A percentile compares a stretch with the other conserved stretches of the same genome.
These are phyloP conservation scores for Xylariaceae sp. DNA, from an alignment of 2,329 filamentous ascomycete genomes.

Conservation along the genomic window DNA sequence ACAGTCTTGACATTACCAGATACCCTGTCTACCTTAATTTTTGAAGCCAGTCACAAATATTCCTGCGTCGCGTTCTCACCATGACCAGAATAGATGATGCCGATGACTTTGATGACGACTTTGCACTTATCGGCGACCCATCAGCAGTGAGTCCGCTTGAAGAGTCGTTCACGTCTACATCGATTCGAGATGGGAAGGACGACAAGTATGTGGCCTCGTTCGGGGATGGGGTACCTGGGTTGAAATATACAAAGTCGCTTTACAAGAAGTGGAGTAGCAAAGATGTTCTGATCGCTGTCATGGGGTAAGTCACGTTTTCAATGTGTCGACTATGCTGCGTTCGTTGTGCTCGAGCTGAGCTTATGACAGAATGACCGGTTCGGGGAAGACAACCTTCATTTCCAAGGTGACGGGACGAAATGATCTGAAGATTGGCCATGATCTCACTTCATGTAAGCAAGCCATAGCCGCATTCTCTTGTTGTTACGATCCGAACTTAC, in stretches of 20 bases:
- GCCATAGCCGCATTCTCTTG: not conserved
- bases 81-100: no score
- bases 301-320: slow-evolving; percentile 16
- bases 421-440: slow-evolving; percentile 34
- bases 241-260: slow-evolving; percentile 18
- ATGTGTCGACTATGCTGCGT: not conserved
- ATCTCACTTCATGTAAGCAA: slow-evolving; percentile 31
- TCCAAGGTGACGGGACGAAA: slow-evolving; percentile 33
- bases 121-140: no score
- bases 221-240: slow-evolving; percentile 1
- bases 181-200: no score
- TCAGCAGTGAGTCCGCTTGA: no score
- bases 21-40: no score
- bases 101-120: no score
- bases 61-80: no score
- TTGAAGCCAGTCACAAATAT: no score
- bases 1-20: no score
- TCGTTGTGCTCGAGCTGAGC: not conserved
- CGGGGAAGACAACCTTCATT: slow-evolving; percentile 39
- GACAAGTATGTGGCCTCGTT: no score
- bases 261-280: slow-evolving; percentile 8
- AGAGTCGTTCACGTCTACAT: no score
- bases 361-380: slow-evolving; percentile 32
- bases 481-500: not conserved
- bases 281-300: slow-evolving; percentile 21